Percentiles rank a stretch among this genome's conserved stretches.
phyloP scores from a whole-genome alignment of 2,329 filamentous ascomycete species.

The Xylaria polymorpha region DNA sequence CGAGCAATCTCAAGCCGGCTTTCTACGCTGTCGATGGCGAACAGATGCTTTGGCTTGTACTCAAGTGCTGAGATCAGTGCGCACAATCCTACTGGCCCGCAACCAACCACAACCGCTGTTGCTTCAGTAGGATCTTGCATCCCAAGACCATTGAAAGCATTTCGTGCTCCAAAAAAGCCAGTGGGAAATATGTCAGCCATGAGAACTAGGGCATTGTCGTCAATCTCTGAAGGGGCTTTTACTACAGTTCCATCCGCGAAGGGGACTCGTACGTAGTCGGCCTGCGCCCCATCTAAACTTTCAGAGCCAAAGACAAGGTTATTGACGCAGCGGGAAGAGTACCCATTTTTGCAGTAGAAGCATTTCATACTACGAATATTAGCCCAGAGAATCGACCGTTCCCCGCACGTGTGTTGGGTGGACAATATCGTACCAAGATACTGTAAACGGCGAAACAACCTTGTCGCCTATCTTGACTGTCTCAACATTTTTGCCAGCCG shows the following conservation, averaged over 20 bases:
- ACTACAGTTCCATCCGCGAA: conserved; percentile 84
- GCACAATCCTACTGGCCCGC: conserved; percentile 87
- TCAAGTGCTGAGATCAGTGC: conserved; percentile 82
- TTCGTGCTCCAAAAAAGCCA: conserved; percentile 84
- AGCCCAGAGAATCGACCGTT: conserved; percentile 6
- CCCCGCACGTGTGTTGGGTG: neutral
- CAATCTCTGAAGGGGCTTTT: conserved; percentile 74
- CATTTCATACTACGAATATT: conserved; percentile 68
- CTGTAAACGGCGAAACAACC: conserved; percentile 85
- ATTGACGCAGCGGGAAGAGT: conserved; percentile 80
- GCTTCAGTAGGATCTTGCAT: conserved; percentile 70
- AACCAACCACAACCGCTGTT: conserved; percentile 84
- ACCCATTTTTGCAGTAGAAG: conserved; percentile 85
- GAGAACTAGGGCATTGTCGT: conserved; percentile 79
- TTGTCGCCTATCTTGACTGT: conserved; percentile 78
- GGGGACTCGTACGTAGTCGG: conserved; percentile 84
- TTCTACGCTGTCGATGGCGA: conserved; percentile 83
- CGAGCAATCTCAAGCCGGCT: conserved; percentile 79
- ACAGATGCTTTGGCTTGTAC: conserved; percentile 77
- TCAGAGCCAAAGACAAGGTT: conserved; percentile 76
- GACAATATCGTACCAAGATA: conserved; percentile 70
- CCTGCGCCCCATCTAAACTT: conserved; percentile 80
- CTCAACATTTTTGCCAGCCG: conserved; percentile 74
- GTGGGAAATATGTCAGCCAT: conserved; percentile 96
- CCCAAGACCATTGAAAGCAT: conserved; percentile 75